These are phyloP conservation scores for Monilinia aucupariae DNA, from an alignment of 2,329 filamentous ascomycete species.

Conservation along the genomic window DNA sequence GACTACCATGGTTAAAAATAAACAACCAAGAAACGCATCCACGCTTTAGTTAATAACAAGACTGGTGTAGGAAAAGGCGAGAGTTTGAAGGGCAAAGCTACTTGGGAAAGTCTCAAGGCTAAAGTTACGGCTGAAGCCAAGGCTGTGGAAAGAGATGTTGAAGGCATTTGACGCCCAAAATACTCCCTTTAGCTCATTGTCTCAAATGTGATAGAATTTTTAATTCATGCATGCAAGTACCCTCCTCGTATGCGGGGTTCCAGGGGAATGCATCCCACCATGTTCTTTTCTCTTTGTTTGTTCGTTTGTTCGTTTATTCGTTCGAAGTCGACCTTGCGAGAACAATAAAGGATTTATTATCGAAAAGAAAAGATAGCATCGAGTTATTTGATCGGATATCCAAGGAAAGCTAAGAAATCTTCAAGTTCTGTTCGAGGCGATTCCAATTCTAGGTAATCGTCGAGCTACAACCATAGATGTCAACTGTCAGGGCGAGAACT, in stretches of 20 bases:
- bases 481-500: background rate
- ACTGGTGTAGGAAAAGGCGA: background rate
- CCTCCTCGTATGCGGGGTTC: background rate
- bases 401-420: background rate
- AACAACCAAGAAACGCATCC: background rate
- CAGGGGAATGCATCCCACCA: background rate
- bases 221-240: background rate
- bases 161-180: slow-evolving; percentile 34
- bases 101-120: background rate
- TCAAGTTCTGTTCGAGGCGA: background rate
- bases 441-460: background rate
- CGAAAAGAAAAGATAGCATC: background rate
- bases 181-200: no score
- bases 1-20: background rate
- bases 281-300: background rate
- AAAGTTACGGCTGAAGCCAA: background rate
- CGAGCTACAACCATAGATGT: background rate
- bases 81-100: background rate
- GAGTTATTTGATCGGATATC: no score
- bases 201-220: slow-evolving; percentile 9
- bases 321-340: background rate
- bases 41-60: background rate
- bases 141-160: slow-evolving; percentile 25
- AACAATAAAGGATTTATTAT: background rate
- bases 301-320: no score